Evolutionary conservation across 73 alveolate species (phyloP).

Genomic region (Symbiodinium natans): DNA sequence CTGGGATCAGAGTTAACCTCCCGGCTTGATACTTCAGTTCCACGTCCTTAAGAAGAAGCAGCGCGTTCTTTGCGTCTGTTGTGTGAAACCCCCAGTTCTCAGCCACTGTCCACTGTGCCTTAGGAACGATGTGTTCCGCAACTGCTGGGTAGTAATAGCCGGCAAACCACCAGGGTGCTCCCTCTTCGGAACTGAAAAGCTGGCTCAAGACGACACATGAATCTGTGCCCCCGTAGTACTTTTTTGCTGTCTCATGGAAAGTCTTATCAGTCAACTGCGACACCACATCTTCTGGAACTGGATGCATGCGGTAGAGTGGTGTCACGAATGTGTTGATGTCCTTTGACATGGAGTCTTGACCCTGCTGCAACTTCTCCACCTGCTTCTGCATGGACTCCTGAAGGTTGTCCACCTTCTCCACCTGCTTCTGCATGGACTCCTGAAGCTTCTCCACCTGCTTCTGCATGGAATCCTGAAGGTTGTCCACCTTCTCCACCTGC

Average conservation of each 20-base stretch:
- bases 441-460: too few species aligned
- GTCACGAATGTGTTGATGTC: not conserved
- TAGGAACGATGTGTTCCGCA: conserved; percentile 12
- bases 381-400: not conserved
- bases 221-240: conserved; percentile 10
- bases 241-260: conserved; percentile 7
- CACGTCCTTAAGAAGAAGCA: conserved; percentile 5
- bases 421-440: not conserved
- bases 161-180: not conserved
- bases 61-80: too few species aligned
- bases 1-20: conserved; percentile 14
- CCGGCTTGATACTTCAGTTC: conserved; percentile 13
- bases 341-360: not conserved
- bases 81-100: not conserved
- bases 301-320: conserved; percentile 20
- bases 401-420: too few species aligned
- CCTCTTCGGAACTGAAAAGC: not conserved
- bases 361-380: not conserved
- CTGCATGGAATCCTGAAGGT: not conserved
- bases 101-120: not conserved
- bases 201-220: not conserved
- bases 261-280: conserved; percentile 11
- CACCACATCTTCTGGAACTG: conserved; percentile 8
- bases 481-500: not conserved
- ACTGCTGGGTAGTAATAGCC: not conserved